Evolutionary conservation across 192 early-diverging fungal species (phyloP).

Genomic region (Backusella morwellensis): DNA sequence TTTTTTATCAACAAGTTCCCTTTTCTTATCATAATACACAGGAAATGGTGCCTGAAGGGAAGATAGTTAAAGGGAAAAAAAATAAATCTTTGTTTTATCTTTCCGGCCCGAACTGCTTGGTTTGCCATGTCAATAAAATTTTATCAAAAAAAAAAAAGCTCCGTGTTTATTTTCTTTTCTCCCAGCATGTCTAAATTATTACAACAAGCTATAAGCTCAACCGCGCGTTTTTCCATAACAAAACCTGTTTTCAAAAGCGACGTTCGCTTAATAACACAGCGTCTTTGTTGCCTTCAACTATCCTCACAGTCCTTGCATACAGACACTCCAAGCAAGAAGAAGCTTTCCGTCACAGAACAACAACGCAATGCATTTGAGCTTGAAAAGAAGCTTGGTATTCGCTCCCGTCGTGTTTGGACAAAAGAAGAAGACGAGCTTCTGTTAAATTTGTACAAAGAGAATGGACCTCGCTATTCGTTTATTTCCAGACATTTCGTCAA

Average conservation of each 20-base stretch:
- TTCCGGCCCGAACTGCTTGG: too few relatives aligned
- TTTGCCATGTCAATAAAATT: too few relatives aligned
- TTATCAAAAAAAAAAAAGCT: not conserved
- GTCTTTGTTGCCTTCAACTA: not conserved
- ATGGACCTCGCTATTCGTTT: constrained; percentile 2
- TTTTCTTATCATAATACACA: too few relatives aligned
- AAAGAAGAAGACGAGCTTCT: constrained; percentile 24
- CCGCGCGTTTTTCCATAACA: not conserved
- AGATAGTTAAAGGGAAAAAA: too few relatives aligned
- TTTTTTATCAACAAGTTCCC: too few relatives aligned
- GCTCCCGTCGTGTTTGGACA: constrained; percentile 2
- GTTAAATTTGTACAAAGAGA: not conserved
- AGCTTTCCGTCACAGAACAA: not conserved
- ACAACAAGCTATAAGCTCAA: not conserved
- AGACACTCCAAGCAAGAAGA: not conserved
- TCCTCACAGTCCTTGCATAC: not conserved
- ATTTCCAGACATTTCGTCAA: constrained; percentile 11
- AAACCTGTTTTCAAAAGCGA: not conserved
- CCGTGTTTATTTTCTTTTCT: not conserved
- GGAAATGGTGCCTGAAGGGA: too few relatives aligned
- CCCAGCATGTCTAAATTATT: not conserved
- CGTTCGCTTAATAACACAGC: not conserved
- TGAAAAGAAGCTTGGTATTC: not conserved
- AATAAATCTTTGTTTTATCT: too few relatives aligned
- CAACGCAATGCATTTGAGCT: not conserved